phyloP scores from a whole-genome alignment of 2,329 filamentous ascomycete genomes.

The Colletotrichum orbiculare region DNA sequence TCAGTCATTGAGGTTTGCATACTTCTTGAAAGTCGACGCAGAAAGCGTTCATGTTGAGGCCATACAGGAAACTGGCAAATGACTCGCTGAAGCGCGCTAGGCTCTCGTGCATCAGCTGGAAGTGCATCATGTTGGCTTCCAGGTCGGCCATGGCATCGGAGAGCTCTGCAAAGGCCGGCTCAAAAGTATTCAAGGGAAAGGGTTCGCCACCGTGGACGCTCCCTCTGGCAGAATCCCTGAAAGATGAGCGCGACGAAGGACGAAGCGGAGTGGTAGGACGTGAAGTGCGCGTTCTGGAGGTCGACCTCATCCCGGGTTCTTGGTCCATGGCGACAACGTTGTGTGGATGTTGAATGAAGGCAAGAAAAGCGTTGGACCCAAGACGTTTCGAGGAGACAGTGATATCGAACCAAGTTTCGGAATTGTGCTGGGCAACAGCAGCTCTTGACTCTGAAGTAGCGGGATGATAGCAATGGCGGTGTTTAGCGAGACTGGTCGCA shows the following conservation, averaged over 20 bases:
- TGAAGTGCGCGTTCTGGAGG: conserved; percentile 72
- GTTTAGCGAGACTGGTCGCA: too few species aligned
- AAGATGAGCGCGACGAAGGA: conserved; percentile 87
- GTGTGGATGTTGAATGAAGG: not conserved
- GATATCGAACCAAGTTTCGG: too few species aligned
- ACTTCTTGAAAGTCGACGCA: conserved; percentile 98
- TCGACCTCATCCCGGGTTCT: conserved; percentile 56
- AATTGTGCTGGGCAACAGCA: too few species aligned
- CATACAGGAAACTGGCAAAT: conserved; percentile 95
- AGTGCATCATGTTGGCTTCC: conserved; percentile 96
- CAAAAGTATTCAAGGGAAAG: conserved; percentile 83
- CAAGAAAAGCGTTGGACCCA: not conserved
- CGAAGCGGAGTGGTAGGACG: conserved; percentile 93
- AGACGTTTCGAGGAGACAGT: too few species aligned
- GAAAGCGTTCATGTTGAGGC: conserved; percentile 98
- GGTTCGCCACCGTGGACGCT: conserved; percentile 58
- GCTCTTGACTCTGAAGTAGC: too few species aligned
- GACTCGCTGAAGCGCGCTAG: conserved; percentile 93
- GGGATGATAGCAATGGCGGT: too few species aligned
- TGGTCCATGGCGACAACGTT: conserved; percentile 39
- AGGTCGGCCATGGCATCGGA: conserved; percentile 94
- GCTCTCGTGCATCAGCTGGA: conserved; percentile 97
- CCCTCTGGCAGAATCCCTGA: conserved; percentile 79
- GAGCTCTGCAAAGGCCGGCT: conserved; percentile 92
- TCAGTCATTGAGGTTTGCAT: conserved; percentile 37